phyloP scores from a whole-genome alignment of 805 yeast genomes.

The Diddensiella santjacobensis region DNA sequence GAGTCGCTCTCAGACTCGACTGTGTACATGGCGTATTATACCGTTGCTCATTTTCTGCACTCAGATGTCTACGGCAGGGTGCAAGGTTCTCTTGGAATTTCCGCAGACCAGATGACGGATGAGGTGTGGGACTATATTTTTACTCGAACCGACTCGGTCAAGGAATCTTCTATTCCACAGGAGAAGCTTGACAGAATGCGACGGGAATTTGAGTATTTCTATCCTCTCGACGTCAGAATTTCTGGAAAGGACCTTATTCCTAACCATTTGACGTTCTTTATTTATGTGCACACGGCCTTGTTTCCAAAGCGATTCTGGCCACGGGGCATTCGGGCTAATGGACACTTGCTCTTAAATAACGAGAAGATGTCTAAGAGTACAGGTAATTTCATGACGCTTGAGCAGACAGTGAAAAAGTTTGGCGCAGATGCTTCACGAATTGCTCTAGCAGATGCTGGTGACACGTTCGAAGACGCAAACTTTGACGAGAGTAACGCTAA shows the following conservation, averaged over 20 bases:
- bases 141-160: slow-evolving; percentile 58
- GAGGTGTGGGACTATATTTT: slow-evolving; percentile 92
- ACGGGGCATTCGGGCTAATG: slow-evolving; percentile 87
- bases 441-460: slow-evolving; percentile 98
- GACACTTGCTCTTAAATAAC: slow-evolving; percentile 91
- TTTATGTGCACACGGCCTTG: slow-evolving; percentile 87
- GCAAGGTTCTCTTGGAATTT: slow-evolving; percentile 68
- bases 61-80: slow-evolving; percentile 77
- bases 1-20: slow-evolving; percentile 97
- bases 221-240: slow-evolving; percentile 86
- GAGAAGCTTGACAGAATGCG: slow-evolving; percentile 69
- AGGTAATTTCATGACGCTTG: slow-evolving; percentile 91
- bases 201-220: slow-evolving; percentile 94
- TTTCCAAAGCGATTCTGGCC: slow-evolving; percentile 95
- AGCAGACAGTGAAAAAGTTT: slow-evolving; percentile 77
- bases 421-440: slow-evolving; percentile 98
- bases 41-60: slow-evolving; percentile 83
- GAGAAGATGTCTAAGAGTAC: slow-evolving; percentile 98
- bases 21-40: slow-evolving; percentile 90
- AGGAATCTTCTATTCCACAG: slow-evolving; percentile 53
- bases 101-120: slow-evolving; percentile 82
- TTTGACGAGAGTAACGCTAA: slow-evolving; percentile 95
- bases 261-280: slow-evolving; percentile 93
- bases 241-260: slow-evolving; percentile 98
- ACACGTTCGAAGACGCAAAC: slow-evolving; percentile 94